Evolutionary conservation across 345 rosid species (phyloP).

Genomic region (Brassica nigra): DNA sequence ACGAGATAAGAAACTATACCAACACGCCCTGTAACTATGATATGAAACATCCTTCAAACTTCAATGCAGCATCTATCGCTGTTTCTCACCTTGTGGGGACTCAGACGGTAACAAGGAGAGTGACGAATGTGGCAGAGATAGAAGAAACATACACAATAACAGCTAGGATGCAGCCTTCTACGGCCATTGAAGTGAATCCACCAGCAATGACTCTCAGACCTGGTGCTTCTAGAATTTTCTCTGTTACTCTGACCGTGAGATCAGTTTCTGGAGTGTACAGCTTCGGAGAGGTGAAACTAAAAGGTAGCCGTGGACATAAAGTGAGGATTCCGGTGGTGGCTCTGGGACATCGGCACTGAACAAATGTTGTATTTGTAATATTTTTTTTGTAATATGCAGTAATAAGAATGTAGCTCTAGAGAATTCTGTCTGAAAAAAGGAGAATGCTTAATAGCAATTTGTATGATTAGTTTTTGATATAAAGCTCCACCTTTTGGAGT

Average conservation of each 20-base stretch:
- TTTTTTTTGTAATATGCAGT: conserved; percentile 61
- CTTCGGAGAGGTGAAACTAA: conserved; percentile 82
- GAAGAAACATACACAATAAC: conserved; percentile 83
- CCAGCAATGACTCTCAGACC: conserved; percentile 82
- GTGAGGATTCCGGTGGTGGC: conserved; percentile 88
- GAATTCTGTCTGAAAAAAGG: conserved; percentile 7
- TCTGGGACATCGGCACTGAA: conserved; percentile 65
- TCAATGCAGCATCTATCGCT: conserved; percentile 85
- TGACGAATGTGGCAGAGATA: conserved; percentile 69
- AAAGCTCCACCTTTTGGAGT: conserved; percentile 23
- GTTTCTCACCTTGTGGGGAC: conserved; percentile 78
- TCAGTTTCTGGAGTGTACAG: conserved; percentile 72
- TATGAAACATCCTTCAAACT: conserved; percentile 83
- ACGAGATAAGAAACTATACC: conserved; percentile 80
- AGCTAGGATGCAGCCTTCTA: conserved; percentile 77
- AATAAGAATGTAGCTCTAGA: conserved; percentile 54
- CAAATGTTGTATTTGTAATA: conserved; percentile 49
- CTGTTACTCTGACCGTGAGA: conserved; percentile 67
- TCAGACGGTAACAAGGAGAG: conserved; percentile 63
- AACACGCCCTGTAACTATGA: conserved; percentile 68
- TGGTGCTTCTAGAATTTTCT: conserved; percentile 67
- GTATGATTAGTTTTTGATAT: conserved; percentile 33
- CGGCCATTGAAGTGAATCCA: conserved; percentile 79
- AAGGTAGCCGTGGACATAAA: conserved; percentile 94
- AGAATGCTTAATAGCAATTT: conserved; percentile 32